phyloP scores from a whole-genome alignment of 345 rosid genomes.

The Eucalyptus tenuipes region DNA sequence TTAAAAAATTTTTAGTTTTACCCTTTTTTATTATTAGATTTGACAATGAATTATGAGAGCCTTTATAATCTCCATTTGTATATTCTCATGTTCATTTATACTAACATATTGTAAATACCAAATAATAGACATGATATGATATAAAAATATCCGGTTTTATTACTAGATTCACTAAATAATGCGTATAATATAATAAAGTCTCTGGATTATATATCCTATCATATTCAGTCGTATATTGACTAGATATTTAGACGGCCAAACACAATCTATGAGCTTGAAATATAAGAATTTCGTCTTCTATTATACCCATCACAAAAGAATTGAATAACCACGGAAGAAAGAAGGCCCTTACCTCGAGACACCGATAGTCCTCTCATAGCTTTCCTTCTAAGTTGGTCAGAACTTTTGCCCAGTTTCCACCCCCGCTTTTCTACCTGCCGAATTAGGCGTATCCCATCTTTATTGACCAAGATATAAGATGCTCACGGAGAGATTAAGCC shows the following conservation, averaged over 20 bases:
- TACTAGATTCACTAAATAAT: background rate
- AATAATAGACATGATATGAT: no score
- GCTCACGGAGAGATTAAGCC: background rate
- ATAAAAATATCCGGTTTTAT: accelerated
- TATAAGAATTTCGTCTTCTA: accelerated
- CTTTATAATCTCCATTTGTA: no score
- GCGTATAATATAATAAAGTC: no score
- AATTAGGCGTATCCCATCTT: background rate
- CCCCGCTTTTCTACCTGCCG: background rate
- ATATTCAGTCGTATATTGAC: accelerated
- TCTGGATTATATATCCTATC: no score
- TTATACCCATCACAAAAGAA: background rate
- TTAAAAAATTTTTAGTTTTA: no score
- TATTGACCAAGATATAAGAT: background rate
- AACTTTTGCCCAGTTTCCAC: background rate
- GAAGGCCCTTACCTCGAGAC: background rate
- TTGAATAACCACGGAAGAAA: background rate
- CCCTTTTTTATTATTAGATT: no score
- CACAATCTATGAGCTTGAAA: background rate
- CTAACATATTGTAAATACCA: no score
- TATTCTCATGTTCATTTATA: background rate
- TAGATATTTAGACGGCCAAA: no score
- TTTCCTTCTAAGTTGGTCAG: background rate
- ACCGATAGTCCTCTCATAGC: background rate
- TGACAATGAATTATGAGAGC: no score